phyloP scores from a whole-genome alignment of 73 alveolate species.

The Tetrahymena malaccensis region DNA sequence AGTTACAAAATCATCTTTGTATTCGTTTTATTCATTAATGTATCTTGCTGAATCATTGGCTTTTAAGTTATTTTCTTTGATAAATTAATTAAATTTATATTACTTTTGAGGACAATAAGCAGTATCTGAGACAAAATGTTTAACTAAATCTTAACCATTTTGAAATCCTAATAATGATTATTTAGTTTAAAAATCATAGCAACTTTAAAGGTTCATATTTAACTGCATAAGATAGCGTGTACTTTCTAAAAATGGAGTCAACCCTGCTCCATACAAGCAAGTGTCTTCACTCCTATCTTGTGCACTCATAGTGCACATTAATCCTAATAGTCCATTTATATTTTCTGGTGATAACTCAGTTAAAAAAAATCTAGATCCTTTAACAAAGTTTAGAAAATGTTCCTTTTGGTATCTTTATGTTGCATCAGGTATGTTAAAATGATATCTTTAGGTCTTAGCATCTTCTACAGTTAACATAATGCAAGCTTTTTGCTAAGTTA shows the following conservation, averaged over 20 bases:
- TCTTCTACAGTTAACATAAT: not conserved
- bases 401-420: not conserved
- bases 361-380: not conserved
- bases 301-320: not conserved
- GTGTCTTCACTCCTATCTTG: not conserved
- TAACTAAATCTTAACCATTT: not conserved
- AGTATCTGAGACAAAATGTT: not conserved
- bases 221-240: not conserved
- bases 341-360: not conserved
- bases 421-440: not conserved
- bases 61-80: not conserved
- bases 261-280: not conserved
- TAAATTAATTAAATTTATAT: not conserved
- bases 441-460: not conserved
- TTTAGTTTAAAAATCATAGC: not conserved
- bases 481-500: not conserved
- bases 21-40: not conserved
- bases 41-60: not conserved
- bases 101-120: not conserved
- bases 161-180: not conserved
- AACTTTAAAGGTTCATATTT: not conserved
- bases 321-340: not conserved
- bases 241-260: not conserved
- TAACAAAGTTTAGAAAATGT: not conserved
- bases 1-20: not conserved